Conservation (phyloP, 352 stramenopile genomes). For the Peronospora farinosa region DNA sequence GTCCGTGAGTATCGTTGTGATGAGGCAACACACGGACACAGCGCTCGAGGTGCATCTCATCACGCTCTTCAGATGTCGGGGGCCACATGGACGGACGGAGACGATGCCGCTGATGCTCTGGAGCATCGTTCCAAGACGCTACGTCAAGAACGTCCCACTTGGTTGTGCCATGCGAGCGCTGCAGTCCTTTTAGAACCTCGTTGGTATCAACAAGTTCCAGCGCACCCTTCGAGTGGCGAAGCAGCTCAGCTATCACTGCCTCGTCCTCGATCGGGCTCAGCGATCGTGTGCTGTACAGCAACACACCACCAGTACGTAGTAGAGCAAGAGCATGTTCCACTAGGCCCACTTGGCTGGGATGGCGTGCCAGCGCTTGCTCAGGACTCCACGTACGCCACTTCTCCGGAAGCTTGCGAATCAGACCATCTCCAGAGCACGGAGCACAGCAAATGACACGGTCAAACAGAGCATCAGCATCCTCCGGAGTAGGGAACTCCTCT, state of each 20-base stretch:
- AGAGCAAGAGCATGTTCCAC: constrained; percentile 52
- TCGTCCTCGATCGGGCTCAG: constrained; percentile 83
- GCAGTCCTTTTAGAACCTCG: constrained; percentile 28
- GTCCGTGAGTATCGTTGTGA: constrained; percentile 95
- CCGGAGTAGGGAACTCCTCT: constrained; percentile 54
- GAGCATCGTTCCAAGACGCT: constrained; percentile 43
- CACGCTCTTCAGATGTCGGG: constrained; percentile 44
- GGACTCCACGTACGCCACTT: constrained; percentile 76
- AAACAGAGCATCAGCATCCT: constrained; percentile 37
- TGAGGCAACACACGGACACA: constrained; percentile 95
- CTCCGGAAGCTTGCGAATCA: constrained; percentile 73
- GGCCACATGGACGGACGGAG: constrained; percentile 83
- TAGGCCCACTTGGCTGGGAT: constrained; percentile 78
- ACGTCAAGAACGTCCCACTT: constrained; percentile 66
- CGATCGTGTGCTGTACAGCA: constrained; percentile 76
- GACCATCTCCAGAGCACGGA: constrained; percentile 73
- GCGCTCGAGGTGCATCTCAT: constrained; percentile 72
- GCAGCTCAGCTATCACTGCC: constrained; percentile 70
- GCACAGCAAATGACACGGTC: constrained; percentile 72
- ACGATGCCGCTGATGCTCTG: constrained; percentile 44
- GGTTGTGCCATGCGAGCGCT: constrained; percentile 34
- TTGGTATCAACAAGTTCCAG: constrained; percentile 61
- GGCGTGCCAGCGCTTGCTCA: constrained; percentile 37
- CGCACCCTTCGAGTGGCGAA: constrained; percentile 44
- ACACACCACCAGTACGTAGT: constrained; percentile 37